Conservation (phyloP, 2,329 filamentous ascomycete genomes). For the Xylaria sp. region DNA sequence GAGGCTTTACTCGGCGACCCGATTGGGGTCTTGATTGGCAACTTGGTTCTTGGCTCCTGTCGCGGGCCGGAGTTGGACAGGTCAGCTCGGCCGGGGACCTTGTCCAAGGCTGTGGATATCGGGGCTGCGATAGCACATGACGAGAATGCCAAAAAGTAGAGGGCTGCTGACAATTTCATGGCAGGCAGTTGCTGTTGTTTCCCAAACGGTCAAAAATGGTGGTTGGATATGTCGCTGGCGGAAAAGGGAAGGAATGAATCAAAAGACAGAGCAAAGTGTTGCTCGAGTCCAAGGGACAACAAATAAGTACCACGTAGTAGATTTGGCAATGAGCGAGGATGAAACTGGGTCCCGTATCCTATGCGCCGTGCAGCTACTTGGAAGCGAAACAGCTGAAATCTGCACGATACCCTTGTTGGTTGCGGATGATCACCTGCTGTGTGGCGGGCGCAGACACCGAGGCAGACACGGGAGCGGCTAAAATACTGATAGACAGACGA, state of each 20-base stretch:
- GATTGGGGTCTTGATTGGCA: conserved; percentile 16
- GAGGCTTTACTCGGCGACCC: conserved; percentile 9
- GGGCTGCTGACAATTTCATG: conserved; percentile 37
- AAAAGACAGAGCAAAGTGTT: background rate
- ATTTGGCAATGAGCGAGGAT: background rate
- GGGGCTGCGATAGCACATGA: conserved; percentile 33
- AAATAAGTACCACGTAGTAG: background rate
- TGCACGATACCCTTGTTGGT: background rate
- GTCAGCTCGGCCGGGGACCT: conserved; percentile 20
- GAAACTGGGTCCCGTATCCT: background rate
- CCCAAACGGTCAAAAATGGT: background rate
- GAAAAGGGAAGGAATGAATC: background rate
- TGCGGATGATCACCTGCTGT: background rate
- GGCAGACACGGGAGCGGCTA: conserved; percentile 14
- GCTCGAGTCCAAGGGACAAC: conserved; percentile 1
- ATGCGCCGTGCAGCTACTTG: conserved; percentile 4
- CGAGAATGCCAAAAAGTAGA: conserved; percentile 33
- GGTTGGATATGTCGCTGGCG: background rate
- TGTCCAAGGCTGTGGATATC: conserved; percentile 21
- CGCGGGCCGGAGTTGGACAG: conserved; percentile 5
- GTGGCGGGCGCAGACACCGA: conserved; percentile 4
- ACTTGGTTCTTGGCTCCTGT: conserved; percentile 24
- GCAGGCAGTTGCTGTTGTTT: conserved; percentile 11
- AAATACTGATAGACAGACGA: conserved; percentile 11
- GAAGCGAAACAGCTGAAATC: conserved; percentile 7